phyloP scores from a whole-genome alignment of 2,329 filamentous ascomycete genomes.

The Phaeoacremonium minimum region DNA sequence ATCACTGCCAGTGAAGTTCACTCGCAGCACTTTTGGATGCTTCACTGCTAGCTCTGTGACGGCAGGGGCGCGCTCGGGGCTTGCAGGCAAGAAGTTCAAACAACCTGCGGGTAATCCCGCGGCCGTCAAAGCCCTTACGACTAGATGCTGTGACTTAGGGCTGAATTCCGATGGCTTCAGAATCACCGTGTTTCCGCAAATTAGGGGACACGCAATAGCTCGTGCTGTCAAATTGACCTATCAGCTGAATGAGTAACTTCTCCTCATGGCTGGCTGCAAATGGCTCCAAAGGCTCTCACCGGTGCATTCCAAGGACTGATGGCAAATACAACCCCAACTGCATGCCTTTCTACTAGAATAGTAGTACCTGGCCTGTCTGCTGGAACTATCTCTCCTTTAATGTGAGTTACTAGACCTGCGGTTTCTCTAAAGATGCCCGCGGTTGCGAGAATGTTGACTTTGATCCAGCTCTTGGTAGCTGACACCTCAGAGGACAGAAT shows the following conservation, averaged over 20 bases:
- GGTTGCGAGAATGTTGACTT: constrained; percentile 29
- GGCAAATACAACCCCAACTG: constrained; percentile 63
- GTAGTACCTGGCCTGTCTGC: constrained; percentile 40
- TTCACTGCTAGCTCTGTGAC: constrained; percentile 60
- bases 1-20: constrained; percentile 70
- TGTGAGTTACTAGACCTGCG: constrained; percentile 30
- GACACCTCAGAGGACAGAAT: constrained; percentile 24
- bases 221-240: constrained; percentile 19
- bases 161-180: constrained; percentile 59
- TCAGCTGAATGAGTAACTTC: constrained; percentile 1
- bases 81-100: constrained; percentile 59
- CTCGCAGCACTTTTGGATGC: constrained; percentile 56
- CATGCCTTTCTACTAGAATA: constrained; percentile 61
- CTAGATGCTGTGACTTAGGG: constrained; percentile 51
- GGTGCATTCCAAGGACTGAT: constrained; percentile 63
- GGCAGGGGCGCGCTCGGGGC: constrained; percentile 49
- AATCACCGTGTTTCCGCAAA: constrained; percentile 56
- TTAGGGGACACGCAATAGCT: constrained; percentile 43
- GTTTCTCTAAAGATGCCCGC: constrained; percentile 32
- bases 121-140: constrained; percentile 52
- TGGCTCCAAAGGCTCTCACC: constrained; percentile 7
- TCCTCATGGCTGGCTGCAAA: not conserved
- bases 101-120: constrained; percentile 64
- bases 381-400: constrained; percentile 28
- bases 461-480: constrained; percentile 20